Evolutionary conservation across 306 rosid genomes (phyloP).

Genomic region (Senna tora): DNA sequence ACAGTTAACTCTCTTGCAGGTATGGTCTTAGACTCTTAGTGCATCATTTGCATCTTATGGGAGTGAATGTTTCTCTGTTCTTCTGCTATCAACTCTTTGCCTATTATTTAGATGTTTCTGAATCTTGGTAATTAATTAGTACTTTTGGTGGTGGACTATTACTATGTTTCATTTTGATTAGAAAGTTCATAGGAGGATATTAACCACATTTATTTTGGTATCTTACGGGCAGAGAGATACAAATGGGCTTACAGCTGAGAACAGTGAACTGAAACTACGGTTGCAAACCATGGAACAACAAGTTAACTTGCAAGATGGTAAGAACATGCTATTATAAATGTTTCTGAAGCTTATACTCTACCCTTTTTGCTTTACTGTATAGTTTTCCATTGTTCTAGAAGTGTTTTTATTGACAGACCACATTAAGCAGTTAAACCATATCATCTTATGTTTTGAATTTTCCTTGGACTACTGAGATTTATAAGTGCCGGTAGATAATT

Average conservation of each 20-base stretch:
- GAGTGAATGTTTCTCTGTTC: background rate
- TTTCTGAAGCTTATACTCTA: background rate
- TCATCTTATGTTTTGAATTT: background rate
- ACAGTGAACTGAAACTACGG: constrained; percentile 74
- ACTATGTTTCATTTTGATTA: constrained; percentile 8
- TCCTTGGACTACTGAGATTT: background rate
- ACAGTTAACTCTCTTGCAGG: constrained; percentile 79
- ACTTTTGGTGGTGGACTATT: constrained; percentile 13
- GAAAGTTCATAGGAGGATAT: background rate
- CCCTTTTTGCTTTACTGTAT: background rate
- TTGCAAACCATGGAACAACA: constrained; percentile 87
- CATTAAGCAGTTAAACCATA: background rate
- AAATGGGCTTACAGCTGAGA: constrained; percentile 69
- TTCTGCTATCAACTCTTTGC: constrained; percentile 13
- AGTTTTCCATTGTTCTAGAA: background rate
- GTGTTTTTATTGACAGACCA: background rate
- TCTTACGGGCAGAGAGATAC: constrained; percentile 68
- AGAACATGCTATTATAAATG: constrained; percentile 18
- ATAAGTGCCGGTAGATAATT: no score
- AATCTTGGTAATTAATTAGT: background rate
- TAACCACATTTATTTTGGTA: constrained; percentile 1
- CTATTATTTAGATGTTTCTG: background rate
- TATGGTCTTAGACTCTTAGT: constrained; percentile 30
- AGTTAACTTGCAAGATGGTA: constrained; percentile 89
- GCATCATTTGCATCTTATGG: background rate